These are phyloP conservation scores for Candida maesae DNA, from an alignment of 805 yeast genomes.

Conservation along the genomic window DNA sequence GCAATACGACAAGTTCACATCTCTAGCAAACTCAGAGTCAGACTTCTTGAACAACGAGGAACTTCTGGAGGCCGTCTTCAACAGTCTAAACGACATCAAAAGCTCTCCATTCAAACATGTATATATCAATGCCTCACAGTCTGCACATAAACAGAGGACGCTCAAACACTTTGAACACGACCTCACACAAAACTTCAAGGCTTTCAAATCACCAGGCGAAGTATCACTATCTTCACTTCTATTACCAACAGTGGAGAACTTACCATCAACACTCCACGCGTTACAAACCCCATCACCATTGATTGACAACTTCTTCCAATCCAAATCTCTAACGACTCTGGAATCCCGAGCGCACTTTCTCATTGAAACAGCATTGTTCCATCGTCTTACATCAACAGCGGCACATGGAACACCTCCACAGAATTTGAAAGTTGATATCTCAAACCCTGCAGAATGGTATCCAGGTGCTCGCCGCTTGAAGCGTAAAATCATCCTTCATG, in stretches of 20 bases:
- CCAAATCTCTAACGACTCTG: neutral
- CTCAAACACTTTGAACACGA: slow-evolving; percentile 9
- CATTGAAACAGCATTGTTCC: slow-evolving; percentile 12
- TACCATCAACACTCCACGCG: slow-evolving; percentile 2
- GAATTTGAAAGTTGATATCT: slow-evolving; percentile 36
- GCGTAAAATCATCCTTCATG: slow-evolving; percentile 83
- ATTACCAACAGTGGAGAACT: slow-evolving; percentile 3
- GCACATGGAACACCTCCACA: slow-evolving; percentile 19
- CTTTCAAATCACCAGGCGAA: neutral
- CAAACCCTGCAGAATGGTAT: slow-evolving; percentile 72
- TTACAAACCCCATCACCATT: neutral
- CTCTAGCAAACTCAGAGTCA: neutral
- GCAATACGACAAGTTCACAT: neutral
- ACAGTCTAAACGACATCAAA: neutral
- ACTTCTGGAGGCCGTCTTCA: slow-evolving; percentile 1
- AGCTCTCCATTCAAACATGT: neutral
- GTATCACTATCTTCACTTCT: slow-evolving; percentile 3
- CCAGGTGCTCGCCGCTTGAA: slow-evolving; percentile 80
- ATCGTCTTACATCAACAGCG: slow-evolving; percentile 2
- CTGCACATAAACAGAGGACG: neutral
- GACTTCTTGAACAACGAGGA: neutral
- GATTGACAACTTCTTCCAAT: slow-evolving; percentile 5
- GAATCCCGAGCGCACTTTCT: slow-evolving; percentile 9
- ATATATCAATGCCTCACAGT: neutral
- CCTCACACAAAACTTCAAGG: neutral